Evolutionary conservation across 306 rosid genomes (phyloP), one percentile per base, ranked within the genome.

Genomic region (Cicer bijugum): DNA sequence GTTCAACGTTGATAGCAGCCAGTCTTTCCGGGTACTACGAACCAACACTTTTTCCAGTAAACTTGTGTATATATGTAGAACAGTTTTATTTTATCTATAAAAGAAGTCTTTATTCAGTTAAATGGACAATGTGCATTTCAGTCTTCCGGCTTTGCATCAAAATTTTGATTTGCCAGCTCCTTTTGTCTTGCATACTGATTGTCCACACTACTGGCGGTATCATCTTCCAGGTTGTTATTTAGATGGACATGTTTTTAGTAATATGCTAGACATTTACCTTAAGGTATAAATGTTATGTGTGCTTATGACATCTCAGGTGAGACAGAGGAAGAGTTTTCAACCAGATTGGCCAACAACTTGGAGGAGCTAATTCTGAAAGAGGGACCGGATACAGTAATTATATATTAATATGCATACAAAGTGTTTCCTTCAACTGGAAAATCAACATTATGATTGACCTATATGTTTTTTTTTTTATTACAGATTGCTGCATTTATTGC

Each of bases 401-500:
- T 71, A 75, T 51, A 50, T 74, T 75, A 71, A 69, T 35, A 67
- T 64, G 35, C 81, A 69, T 69, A 37, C 45, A 16, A 64, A 61
- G 64, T 35, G 8, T 38, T 48, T 79, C 85, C 56, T 72, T 48
- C 50, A 44, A 23, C 61, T 20, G 23, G 65, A 52, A 46, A 12
- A 52, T 69, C 69, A n/a, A 64, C 69, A 42, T 20, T 74, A 28
- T 14, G 37, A 43, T 20, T 74, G 67, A 76, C 75, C 61, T 51
- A n/a, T 53, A 5, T 40, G 11, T 2, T 43, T 78, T 17, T 1
- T 19, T 20, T 7, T 61, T 69, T 16, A n/a, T 67, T 76, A 75
- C 84, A 94, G 99, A 91, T 94, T 81, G 97, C 99, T 56, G 99
- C 99, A 35, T 94, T 94, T 79, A 94, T 94, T 17, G 99, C 97